Evolutionary conservation across 2,329 filamentous ascomycete genomes (phyloP), one percentile per base, ranked within the genome.

Genomic region (Aspergillus unguis): DNA sequence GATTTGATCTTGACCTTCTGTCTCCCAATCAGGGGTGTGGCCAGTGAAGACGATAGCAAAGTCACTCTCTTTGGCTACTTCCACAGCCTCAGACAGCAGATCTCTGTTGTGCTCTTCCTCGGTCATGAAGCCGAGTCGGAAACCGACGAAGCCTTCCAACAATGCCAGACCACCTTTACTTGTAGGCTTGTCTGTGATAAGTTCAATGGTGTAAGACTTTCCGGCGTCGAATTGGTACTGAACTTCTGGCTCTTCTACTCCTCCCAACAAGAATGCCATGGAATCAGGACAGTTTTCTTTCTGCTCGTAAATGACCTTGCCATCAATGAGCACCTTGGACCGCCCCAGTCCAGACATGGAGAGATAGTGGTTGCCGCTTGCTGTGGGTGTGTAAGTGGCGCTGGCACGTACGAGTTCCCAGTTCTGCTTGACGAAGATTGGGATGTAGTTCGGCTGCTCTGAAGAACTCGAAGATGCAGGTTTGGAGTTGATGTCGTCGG

Each of bases 1-100:
- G 8, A 38, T 5, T 23, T 48, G 56, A 26, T 58, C 54, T 17
- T 50, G 48, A 2, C 56, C 56, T 47, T 58, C 56, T 3, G 50
- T 44, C 23, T 58, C 56, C 9, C 47, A 56, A 9, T 54, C 50
- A 11, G 49, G 45, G 5, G 52, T 54, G 27, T 56, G 51, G 1
- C 56, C 56, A 4, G 51, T 49, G 4, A 56, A 50, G 10, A 58
- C 35, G 8, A 58, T 44, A 1, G 56, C 51, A 3, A 50, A 6
- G 29, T 58, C 54, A 8, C 45, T 36, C 2, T 36, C 23, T 11
- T 44, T 33, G 10, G 56, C 56, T 2, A 46, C 40, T 2, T 44
- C 43, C 10, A 52, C 51, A 2, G 54, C 56, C 25, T 52, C 44
- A 1, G 50, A 47, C 7, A 52, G 44, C 27, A 52, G 23, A 27